Base-by-base conservation (phyloP, 306 rosid genomes). In the Vicia faba region DNA sequence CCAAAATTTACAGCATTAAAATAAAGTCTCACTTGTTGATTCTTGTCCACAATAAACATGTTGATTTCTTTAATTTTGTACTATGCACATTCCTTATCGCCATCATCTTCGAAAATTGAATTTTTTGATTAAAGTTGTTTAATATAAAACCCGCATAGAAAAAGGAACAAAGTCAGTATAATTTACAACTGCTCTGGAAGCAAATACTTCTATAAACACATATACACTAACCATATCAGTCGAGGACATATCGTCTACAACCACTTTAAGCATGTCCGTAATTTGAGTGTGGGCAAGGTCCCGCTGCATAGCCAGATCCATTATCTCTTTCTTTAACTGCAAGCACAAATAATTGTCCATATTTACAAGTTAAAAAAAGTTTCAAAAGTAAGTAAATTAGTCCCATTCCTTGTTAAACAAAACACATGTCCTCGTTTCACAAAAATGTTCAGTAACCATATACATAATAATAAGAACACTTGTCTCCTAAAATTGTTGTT, bases 21-120 rank as follows among this genome's bases (percentile, higher is more conserved):
- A 70, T 53, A 69, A 80, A 68, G 26, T 54, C 85, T 79, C 85
- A 90, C 99, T 87, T 90, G 99, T 82, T 93, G 23, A 20, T 20
- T 90, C 74, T 90, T 90, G 77, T 93, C 99, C 48, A 79, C 92
- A 19, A 95, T 93, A 67, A 93, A 93, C 87, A 93, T 74, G 75
- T 90, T 93, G 77, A 95, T 88, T 79, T 93, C 99, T 75, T 90
- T 90, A 14, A 93, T 90, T 79, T 88, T 93, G 85, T 90, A 93
- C 76, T 90, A 95, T 26, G 92, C 90, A 97, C 99, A 93, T 71
- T 90, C 96, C 14, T 50, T 73, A 65, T 90, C 84, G 39, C 72
- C 78, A 1, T 78, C 82, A 23, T 80, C 61, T 68, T 84, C 88
- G 13, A 84, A 82, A 66, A 83, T 7, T 36, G 96, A 78, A 49